phyloP scores from a whole-genome alignment of 2,329 filamentous ascomycete species.

The Ophiosphaerella herpotricha region DNA sequence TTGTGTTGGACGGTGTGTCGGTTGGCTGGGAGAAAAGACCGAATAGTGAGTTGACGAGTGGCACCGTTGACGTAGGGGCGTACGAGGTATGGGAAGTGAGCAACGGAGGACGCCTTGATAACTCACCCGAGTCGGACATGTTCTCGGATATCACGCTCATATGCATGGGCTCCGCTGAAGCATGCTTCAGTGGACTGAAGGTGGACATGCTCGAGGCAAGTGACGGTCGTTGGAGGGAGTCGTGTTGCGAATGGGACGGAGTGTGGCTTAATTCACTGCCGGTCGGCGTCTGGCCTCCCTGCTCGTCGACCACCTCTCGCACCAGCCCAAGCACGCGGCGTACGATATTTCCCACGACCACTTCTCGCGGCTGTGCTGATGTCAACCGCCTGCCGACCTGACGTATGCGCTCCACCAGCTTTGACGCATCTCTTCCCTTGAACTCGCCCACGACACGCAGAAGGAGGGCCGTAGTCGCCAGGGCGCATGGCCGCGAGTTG shows the following conservation, averaged over 20 bases:
- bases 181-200: conserved; percentile 54
- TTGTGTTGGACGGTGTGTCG: conserved; percentile 50
- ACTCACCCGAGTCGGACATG: conserved; percentile 43
- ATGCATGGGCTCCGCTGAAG: conserved; percentile 42
- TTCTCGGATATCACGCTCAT: conserved; percentile 34
- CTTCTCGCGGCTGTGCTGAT: conserved; percentile 84
- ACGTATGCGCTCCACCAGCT: conserved; percentile 79
- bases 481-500: conserved; percentile 84
- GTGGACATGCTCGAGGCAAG: conserved; percentile 51
- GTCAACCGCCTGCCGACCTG: conserved; percentile 77
- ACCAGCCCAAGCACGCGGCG: conserved; percentile 88
- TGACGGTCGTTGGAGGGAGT: conserved; percentile 43
- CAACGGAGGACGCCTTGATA: conserved; percentile 62
- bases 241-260: conserved; percentile 38
- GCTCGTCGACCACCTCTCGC: conserved; percentile 85
- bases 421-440: conserved; percentile 75
- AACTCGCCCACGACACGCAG: conserved; percentile 83
- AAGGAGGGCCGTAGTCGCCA: conserved; percentile 87
- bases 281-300: conserved; percentile 63
- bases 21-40: conserved; percentile 78
- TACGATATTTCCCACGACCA: conserved; percentile 93
- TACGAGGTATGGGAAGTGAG: conserved; percentile 67
- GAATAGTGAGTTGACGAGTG: conserved; percentile 75
- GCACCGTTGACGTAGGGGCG: conserved; percentile 57
- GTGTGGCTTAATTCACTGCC: conserved; percentile 64